These are phyloP conservation scores for Sophora flavescens DNA, from an alignment of 306 rosid genomes.

Conservation along the genomic window DNA sequence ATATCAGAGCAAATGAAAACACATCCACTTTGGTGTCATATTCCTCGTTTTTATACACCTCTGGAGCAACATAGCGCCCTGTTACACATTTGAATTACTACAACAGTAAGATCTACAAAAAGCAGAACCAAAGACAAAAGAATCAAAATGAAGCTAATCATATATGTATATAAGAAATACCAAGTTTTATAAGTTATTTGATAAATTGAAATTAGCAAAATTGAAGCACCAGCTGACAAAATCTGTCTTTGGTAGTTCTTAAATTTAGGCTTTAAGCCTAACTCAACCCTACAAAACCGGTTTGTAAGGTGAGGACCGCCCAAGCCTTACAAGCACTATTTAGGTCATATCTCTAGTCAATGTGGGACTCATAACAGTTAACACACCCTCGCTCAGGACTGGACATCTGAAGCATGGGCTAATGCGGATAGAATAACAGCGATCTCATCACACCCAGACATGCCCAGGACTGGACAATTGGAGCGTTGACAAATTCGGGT, in stretches of 20 bases:
- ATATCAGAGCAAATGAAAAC: constrained; percentile 64
- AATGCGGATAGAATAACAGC: no score
- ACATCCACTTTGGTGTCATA: constrained; percentile 64
- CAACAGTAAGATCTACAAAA: constrained; percentile 27
- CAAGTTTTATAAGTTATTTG: constrained; percentile 1
- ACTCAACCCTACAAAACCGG: no score
- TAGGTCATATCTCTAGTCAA: no score
- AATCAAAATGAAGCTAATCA: constrained; percentile 7
- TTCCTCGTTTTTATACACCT: constrained; percentile 61
- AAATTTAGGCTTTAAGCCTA: no score
- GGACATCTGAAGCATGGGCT: no score
- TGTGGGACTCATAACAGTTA: no score
- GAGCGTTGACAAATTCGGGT: no score
- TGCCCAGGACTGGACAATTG: no score
- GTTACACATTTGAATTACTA: constrained; percentile 35
- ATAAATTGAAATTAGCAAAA: constrained; percentile 35
- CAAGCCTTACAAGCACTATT: no score
- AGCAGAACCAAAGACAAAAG: constrained; percentile 31
- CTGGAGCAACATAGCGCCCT: constrained; percentile 77
- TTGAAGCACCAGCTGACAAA: constrained; percentile 18
- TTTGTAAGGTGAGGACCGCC: no score
- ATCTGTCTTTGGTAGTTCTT: not conserved
- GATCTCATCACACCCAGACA: no score
- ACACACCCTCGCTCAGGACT: no score
- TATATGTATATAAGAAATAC: not conserved